Conservation (phyloP, 2,329 filamentous ascomycete species). For the Stemphylium beticola region DNA sequence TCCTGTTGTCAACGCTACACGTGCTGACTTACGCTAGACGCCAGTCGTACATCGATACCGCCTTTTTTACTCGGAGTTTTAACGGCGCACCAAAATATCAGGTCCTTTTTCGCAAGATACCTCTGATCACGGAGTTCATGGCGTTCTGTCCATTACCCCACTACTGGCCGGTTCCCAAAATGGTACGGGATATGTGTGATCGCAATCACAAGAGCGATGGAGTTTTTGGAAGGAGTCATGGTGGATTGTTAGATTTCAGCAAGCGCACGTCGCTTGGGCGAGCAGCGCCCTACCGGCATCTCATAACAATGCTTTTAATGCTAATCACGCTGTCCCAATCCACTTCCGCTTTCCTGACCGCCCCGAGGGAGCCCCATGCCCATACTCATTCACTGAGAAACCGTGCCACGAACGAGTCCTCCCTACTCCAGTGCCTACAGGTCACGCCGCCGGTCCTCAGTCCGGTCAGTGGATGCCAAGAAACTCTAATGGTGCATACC, state of each 20-base stretch:
- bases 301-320: slow-evolving; percentile 40
- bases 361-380: slow-evolving; percentile 22
- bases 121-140: slow-evolving; percentile 38
- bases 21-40: slow-evolving; percentile 2
- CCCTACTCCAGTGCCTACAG: slow-evolving; percentile 68
- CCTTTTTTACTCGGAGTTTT: slow-evolving; percentile 15
- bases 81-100: slow-evolving; percentile 7
- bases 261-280: slow-evolving; percentile 17
- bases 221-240: slow-evolving; percentile 22
- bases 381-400: slow-evolving; percentile 23
- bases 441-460: slow-evolving; percentile 70
- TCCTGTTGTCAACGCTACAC: not conserved
- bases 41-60: slow-evolving; percentile 7
- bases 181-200: slow-evolving; percentile 23
- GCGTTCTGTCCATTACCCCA: slow-evolving; percentile 25
- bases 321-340: slow-evolving; percentile 42
- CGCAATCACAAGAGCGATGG: slow-evolving; percentile 24
- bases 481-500: slow-evolving; percentile 71
- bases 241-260: slow-evolving; percentile 13
- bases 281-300: slow-evolving; percentile 19
- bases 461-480: slow-evolving; percentile 55
- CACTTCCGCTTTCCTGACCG: slow-evolving; percentile 27
- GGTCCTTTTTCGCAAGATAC: slow-evolving; percentile 31
- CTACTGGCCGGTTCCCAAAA: slow-evolving; percentile 17
- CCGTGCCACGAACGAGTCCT: slow-evolving; percentile 33